These are phyloP conservation scores for Russula dissimulans DNA, from an alignment of 768 basidiomycete species.

Conservation along the genomic window DNA sequence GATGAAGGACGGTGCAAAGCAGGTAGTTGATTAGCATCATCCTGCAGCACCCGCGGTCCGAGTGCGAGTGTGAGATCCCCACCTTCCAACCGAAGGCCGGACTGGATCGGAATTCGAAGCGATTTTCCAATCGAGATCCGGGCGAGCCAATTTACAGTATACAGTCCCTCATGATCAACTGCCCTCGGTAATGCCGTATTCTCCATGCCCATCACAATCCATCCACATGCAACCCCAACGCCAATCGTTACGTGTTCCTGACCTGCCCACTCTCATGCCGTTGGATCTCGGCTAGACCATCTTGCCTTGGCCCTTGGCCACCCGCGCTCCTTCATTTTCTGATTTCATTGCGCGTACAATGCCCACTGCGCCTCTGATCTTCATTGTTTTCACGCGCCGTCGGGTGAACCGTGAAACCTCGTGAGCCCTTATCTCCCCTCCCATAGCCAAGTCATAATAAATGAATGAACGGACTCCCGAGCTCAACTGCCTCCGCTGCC, in stretches of 20 bases:
- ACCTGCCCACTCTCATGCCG: not conserved
- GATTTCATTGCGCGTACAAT: not conserved
- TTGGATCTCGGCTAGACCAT: not conserved
- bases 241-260: not conserved
- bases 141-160: not conserved
- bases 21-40: slow-evolving; percentile 7
- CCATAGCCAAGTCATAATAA: not conserved
- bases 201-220: not conserved
- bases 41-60: too few relatives aligned
- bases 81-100: not conserved
- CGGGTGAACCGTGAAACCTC: not conserved
- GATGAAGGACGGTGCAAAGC: not conserved
- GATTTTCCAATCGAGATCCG: slow-evolving; percentile 6
- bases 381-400: too few relatives aligned
- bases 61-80: not conserved
- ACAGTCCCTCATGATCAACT: too few relatives aligned
- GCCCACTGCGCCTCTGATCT: too few relatives aligned
- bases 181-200: not conserved
- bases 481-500: slow-evolving; percentile 2
- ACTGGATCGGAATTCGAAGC: not conserved
- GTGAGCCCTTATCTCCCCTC: not conserved
- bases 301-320: not conserved
- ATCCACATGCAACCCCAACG: not conserved
- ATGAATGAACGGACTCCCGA: slow-evolving; percentile 1
- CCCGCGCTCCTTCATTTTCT: not conserved